A percentile compares a stretch with the other conserved stretches of the same genome.
Conservation (phyloP, 2,329 filamentous ascomycete genomes). For the Celoporthe dispersa region DNA sequence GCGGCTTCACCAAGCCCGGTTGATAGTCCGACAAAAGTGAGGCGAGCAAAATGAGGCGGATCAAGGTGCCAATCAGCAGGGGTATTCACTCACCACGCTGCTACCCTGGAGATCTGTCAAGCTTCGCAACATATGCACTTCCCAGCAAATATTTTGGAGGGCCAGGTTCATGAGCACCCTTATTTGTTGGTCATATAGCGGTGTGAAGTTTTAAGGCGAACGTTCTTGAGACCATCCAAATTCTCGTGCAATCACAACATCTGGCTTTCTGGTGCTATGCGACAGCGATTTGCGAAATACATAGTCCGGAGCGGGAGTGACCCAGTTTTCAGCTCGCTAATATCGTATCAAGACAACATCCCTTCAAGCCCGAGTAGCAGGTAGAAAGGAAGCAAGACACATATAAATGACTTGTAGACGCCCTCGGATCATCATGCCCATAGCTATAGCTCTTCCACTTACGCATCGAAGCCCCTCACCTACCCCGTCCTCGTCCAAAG, state of each 20-base stretch:
- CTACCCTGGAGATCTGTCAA: background rate
- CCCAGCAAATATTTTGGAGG: background rate
- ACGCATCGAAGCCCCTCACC: background rate
- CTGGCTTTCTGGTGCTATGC: too few relatives aligned
- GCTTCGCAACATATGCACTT: background rate
- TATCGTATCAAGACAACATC: background rate
- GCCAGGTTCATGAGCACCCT: background rate
- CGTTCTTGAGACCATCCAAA: background rate
- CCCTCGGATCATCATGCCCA: background rate
- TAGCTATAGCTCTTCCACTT: background rate
- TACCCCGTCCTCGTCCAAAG: background rate
- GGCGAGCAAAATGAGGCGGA: background rate
- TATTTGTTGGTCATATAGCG: background rate
- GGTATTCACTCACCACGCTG: background rate
- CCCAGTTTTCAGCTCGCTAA: background rate
- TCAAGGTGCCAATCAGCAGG: background rate
- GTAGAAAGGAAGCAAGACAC: too few relatives aligned
- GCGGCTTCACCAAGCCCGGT: background rate
- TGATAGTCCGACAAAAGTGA: background rate
- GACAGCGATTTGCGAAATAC: background rate
- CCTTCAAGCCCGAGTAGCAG: background rate
- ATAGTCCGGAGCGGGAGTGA: background rate
- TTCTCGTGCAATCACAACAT: background rate
- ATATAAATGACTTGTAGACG: slow-evolving; percentile 2
- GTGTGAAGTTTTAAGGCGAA: background rate